Evolutionary conservation across 2,329 filamentous ascomycete species (phyloP), one percentile per base, ranked within the genome.

Genomic region (Zymoseptoria crescenta): DNA sequence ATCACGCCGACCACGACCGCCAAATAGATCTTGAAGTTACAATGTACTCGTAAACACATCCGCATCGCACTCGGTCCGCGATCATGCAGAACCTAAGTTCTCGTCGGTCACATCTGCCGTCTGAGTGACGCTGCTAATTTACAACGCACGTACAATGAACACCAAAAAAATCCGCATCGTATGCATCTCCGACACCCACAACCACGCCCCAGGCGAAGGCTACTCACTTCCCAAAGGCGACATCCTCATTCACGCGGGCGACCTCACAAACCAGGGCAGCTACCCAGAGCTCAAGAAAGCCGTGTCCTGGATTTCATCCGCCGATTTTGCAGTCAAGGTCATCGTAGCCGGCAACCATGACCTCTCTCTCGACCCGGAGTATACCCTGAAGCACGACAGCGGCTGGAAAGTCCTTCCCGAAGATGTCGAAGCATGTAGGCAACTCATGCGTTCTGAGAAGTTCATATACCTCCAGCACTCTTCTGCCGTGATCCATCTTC

Each of bases 271-370:
- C 70, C 84, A 87, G 69, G 88, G 88, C 16, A 86, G 75, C 55
- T 73, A 74, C 54, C 59, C 70, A 13, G 82, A 84, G 67, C 75
- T 91, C 19, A 79, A 81, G 54, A 86, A 81, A 66, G 80, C 83
- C 0, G 77, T 88, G 0, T 74, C 77, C 20, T 92, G 88, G 87
- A 76, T 91, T 7, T 83, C 88, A 64, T 80, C 80, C 56, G 80
- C 85, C 3, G 79, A 84, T 54, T 90, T 88, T 64, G 84, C 89
- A 66, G 80, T 79, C 66, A 91, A 89, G 69, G 83, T 91, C 63
- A 80, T 90, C 48, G 74, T 90, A 64, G 87, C 86, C 62, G 87
- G 88, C 28, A 92, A 91, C 69, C 88, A 91, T 72, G 88, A 91
- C 68, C 77, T 88, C 54, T 87, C 86, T 0, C 80, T 91, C 6